Evolutionary conservation across 108 stramenopile species (phyloP).

Genomic region (Aurantiochytrium sp.): DNA sequence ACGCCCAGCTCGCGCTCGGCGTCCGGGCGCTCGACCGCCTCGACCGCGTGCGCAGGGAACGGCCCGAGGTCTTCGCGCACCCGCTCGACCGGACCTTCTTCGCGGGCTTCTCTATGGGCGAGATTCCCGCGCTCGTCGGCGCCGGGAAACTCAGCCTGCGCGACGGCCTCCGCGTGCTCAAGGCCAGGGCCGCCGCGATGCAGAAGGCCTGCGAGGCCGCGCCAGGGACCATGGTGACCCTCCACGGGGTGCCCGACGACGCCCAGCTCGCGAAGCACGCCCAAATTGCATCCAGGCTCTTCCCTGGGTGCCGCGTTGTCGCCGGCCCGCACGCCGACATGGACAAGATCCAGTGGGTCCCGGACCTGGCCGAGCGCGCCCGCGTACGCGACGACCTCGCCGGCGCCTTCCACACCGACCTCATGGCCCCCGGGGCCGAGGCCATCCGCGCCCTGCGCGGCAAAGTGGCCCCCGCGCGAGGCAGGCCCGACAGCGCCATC

Average conservation of each 20-base stretch:
- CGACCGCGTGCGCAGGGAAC: not conserved
- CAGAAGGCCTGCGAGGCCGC: not conserved
- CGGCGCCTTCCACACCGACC: not conserved
- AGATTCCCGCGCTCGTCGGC: not conserved
- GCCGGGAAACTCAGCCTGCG: not conserved
- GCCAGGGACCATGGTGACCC: not conserved
- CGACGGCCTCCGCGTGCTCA: not conserved
- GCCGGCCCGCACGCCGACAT: not conserved
- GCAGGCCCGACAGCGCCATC: not conserved
- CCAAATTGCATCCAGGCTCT: not conserved
- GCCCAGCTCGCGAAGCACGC: not conserved
- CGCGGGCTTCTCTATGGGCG: conserved; percentile 10
- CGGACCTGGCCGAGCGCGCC: not conserved
- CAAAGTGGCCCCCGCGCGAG: not conserved
- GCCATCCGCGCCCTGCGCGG: not conserved
- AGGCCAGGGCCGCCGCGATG: not conserved
- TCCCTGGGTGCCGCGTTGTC: not conserved
- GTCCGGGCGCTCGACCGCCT: not conserved
- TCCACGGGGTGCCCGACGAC: not conserved
- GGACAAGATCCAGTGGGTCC: not conserved
- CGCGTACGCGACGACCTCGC: not conserved
- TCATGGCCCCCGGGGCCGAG: not conserved
- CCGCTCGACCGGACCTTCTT: not conserved
- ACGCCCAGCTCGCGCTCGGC: not conserved
- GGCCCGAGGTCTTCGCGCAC: not conserved